Evolutionary conservation across 495 filamentous ascomycete species (phyloP).

Genomic region (Aspergillus mulundensis): DNA sequence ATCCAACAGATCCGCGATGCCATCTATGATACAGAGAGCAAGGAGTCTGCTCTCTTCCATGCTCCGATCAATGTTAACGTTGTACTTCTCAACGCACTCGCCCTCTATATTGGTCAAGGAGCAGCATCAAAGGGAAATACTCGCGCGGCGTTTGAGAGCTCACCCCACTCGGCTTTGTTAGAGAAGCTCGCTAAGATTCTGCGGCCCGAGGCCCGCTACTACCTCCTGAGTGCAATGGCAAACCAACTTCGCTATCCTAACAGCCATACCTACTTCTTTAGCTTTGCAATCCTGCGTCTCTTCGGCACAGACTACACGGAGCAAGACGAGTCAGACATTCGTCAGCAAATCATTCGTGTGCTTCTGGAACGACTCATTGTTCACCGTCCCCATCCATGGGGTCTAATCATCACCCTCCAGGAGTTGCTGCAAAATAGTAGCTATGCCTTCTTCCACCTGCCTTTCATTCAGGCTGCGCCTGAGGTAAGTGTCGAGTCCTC

Average conservation of each 20-base stretch:
- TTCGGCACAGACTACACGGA: conserved; percentile 77
- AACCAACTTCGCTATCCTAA: conserved; percentile 92
- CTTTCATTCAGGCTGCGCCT: conserved; percentile 82
- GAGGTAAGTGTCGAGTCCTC: conserved; percentile 54
- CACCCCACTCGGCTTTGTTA: conserved; percentile 71
- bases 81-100: conserved; percentile 72
- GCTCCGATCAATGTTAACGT: conserved; percentile 61
- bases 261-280: conserved; percentile 89
- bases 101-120: conserved; percentile 73
- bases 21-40: conserved; percentile 50
- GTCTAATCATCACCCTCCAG: conserved; percentile 81
- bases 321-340: conserved; percentile 73
- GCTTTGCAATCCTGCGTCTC: conserved; percentile 77
- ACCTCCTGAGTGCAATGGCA: conserved; percentile 75
- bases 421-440: conserved; percentile 88
- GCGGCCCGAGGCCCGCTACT: conserved; percentile 75
- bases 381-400: conserved; percentile 95
- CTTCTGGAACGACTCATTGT: conserved; percentile 83
- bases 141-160: conserved; percentile 62
- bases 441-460: conserved; percentile 86
- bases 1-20: conserved; percentile 67
- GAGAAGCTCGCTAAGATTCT: conserved; percentile 70
- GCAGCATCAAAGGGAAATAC: conserved; percentile 61
- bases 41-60: conserved; percentile 58
- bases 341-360: conserved; percentile 84